Evolutionary conservation across 2,329 filamentous ascomycete genomes (phyloP), one percentile per base, ranked within the genome.

Genomic region (Rasamsonia emersonii): DNA sequence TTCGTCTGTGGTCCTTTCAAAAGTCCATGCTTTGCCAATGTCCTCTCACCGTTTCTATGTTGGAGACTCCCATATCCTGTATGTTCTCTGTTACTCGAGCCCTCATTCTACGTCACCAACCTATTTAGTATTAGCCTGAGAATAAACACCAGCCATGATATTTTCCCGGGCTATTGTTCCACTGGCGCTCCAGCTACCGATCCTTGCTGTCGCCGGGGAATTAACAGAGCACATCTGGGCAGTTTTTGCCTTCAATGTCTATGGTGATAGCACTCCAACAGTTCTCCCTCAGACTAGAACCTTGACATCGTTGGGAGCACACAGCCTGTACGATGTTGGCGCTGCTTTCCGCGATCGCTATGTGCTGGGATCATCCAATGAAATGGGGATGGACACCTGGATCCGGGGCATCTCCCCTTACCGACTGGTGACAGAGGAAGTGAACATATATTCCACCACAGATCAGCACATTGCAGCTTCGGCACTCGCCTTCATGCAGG

Each of bases 401-500:
- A 59, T 74, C 17, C 37, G 53, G 7, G 62, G 61, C 14, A 50
- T 77, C 28, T 65, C 65, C 9, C 50, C 58, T 4, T 56, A 67
- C 32, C 49, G 54, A 17, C 38, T 72, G 10, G 49, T 67, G 36
- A 52, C 62, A 6, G 51, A 64, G 11, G 61, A 76, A 38, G 42
- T 75, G 6, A 57, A 56, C 31, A 53, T 73, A 8, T 50, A 67
- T 28, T 60, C 73, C 1, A 50, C 63, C 16, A 60, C 71, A 16
- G 55, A 63, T 18, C 63, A 69, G 36, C 64, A 63, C 33, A 59
- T 64, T 2, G 48, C 65, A 19, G 66, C 66, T 1, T 73, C 72
- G 3, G 72, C 73, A 9, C 68, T 73, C 42, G 73, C 75, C 3
- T 77, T 77, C 44, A 65, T 78, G 61, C 73, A 77, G 47, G 73